Conservation (phyloP, 2,329 filamentous ascomycete genomes). For the Fusarium tjaetaba region DNA sequence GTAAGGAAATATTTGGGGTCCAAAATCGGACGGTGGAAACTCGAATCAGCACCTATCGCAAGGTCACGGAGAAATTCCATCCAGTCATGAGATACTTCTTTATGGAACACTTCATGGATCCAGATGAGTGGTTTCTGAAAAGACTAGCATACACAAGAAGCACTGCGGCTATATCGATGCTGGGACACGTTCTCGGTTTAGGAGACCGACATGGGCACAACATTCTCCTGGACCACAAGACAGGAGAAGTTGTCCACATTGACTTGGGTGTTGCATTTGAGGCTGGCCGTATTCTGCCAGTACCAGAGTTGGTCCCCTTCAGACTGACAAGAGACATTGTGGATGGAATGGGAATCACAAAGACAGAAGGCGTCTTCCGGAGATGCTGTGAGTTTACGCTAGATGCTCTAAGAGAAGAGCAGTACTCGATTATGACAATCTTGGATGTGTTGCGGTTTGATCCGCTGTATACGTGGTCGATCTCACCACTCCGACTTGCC, state of each 20-base stretch:
- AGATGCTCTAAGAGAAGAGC: conserved; percentile 92
- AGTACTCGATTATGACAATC: conserved; percentile 98
- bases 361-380: conserved; percentile 94
- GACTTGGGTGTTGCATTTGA: conserved; percentile 98
- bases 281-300: conserved; percentile 90
- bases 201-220: conserved; percentile 97
- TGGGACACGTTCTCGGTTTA: conserved; percentile 91
- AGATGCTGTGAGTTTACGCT: conserved; percentile 99
- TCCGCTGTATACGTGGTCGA: conserved; percentile 94
- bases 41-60: conserved; percentile 79
- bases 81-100: conserved; percentile 98
- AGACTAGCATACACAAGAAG: conserved; percentile 91
- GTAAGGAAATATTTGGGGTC: conserved; percentile 80
- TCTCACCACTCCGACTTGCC: conserved; percentile 74
- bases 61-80: conserved; percentile 82
- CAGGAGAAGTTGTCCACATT: conserved; percentile 95
- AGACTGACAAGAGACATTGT: conserved; percentile 92
- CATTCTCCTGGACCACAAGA: conserved; percentile 89
- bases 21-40: conserved; percentile 75
- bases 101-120: conserved; percentile 91
- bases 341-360: conserved; percentile 95
- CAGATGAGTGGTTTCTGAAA: conserved; percentile 94
- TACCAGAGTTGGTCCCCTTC: conserved; percentile 96
- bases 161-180: conserved; percentile 93
- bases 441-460: conserved; percentile 98